Evolutionary conservation across 768 basidiomycete species (phyloP).

Genomic region (Rhizopogon vinicolor): DNA sequence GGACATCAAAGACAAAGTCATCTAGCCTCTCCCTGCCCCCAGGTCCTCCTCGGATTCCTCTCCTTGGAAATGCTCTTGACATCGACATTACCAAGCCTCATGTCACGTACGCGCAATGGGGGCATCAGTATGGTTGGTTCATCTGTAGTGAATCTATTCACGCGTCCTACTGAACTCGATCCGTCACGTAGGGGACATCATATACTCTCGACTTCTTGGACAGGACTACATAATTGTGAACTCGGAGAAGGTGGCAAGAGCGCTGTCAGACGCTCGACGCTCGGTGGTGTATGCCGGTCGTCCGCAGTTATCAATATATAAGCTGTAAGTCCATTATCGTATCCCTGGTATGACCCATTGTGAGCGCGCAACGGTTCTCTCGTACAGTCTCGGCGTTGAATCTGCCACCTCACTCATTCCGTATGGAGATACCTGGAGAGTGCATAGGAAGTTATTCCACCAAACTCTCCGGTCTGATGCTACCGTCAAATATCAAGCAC

Average conservation of each 20-base stretch:
- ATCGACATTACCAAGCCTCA: too few species aligned
- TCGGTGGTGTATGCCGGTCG: conserved; percentile 2
- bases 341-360: neutral
- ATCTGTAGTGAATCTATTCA: too few species aligned
- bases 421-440: conserved; percentile 15
- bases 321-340: conserved; percentile 1
- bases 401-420: conserved; percentile 7
- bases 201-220: conserved; percentile 7
- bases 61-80: too few species aligned
- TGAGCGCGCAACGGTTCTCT: neutral
- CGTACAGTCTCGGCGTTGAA: conserved; percentile 8
- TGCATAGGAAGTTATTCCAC: conserved; percentile 13
- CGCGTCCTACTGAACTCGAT: too few species aligned
- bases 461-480: too few species aligned
- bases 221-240: conserved; percentile 6
- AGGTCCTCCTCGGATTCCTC: too few species aligned
- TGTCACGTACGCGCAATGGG: too few species aligned
- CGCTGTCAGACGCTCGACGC: conserved; percentile 5
- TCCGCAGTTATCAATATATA: conserved; percentile 1
- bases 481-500: too few species aligned
- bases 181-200: neutral
- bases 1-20: too few species aligned
- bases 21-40: too few species aligned
- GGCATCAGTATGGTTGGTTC: too few species aligned
- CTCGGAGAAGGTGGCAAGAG: conserved; percentile 8